Percentiles rank a stretch among this genome's conserved stretches.
These are phyloP conservation scores for Alternaria incomplexa DNA, from an alignment of 2,329 filamentous ascomycete species.

Conservation along the genomic window DNA sequence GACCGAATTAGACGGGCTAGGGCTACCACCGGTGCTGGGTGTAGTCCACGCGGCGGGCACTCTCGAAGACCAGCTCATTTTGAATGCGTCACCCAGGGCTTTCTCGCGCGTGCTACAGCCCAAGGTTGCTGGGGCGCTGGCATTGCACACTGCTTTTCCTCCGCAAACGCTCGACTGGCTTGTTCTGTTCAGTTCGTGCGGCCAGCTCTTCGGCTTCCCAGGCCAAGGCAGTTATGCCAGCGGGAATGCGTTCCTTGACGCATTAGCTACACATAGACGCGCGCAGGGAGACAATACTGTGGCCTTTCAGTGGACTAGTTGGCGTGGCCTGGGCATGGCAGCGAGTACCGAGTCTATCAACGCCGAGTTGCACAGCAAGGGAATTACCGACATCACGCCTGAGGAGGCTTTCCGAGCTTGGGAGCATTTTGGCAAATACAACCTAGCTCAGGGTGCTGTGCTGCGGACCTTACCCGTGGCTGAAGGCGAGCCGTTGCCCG, in stretches of 20 bases:
- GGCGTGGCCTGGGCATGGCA: constrained; percentile 52
- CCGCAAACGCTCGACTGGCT: constrained; percentile 39
- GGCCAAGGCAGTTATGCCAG: constrained; percentile 37
- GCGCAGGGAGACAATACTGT: constrained; percentile 49
- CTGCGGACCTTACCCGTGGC: background rate
- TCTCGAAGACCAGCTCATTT: constrained; percentile 47
- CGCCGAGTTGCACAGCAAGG: constrained; percentile 51
- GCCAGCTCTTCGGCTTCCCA: constrained; percentile 30
- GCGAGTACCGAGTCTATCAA: constrained; percentile 46
- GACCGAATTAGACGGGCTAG: constrained; percentile 37
- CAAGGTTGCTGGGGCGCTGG: constrained; percentile 38
- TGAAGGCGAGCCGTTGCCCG: background rate
- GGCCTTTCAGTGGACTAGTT: constrained; percentile 53
- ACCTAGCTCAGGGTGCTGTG: background rate
- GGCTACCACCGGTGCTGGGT: constrained; percentile 49
- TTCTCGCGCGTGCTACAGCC: constrained; percentile 45
- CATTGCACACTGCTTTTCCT: constrained; percentile 31
- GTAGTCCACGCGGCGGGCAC: constrained; percentile 53
- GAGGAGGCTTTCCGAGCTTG: constrained; percentile 55
- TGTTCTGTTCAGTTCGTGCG: constrained; percentile 34
- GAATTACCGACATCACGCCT: constrained; percentile 51
- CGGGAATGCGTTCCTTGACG: constrained; percentile 40
- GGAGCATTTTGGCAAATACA: constrained; percentile 36
- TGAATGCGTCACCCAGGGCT: constrained; percentile 34
- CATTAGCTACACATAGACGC: constrained; percentile 33